phyloP scores from a whole-genome alignment of 331 rosid genomes.

The Pyracantha coccinea region DNA sequence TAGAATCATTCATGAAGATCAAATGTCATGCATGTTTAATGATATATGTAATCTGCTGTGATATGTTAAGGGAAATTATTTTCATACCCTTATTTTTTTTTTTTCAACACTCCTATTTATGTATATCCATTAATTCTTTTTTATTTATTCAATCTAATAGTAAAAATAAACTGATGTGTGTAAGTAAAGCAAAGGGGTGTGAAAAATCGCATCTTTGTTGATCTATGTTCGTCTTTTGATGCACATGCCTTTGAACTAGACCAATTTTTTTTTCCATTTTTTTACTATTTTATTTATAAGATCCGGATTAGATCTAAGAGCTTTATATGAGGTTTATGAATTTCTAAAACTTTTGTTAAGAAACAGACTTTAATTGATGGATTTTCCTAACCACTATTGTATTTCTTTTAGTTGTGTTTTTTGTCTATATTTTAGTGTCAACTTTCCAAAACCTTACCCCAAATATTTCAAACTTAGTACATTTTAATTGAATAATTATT shows the following conservation, averaged over 20 bases:
- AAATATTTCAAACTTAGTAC: not conserved
- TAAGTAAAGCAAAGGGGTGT: not conserved
- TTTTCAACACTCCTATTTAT: not conserved
- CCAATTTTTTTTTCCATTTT: not conserved
- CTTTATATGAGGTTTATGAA: not conserved
- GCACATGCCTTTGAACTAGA: not conserved
- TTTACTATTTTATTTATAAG: not conserved
- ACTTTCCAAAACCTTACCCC: not conserved
- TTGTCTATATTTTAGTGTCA: not conserved
- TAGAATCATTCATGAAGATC: not conserved
- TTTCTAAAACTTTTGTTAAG: not conserved
- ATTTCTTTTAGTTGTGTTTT: not conserved
- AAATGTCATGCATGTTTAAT: not conserved
- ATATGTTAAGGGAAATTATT: no score
- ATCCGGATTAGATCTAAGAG: not conserved
- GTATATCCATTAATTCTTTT: no score
- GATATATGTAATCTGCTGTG: not conserved
- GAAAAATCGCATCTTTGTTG: not conserved
- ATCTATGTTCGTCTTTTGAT: not conserved
- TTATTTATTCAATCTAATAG: not conserved
- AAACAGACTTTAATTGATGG: not conserved
- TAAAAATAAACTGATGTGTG: not conserved
- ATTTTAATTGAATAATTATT: not conserved
- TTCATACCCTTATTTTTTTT: no score
- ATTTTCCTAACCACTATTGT: not conserved